These are phyloP conservation scores for Coemansia sp. DNA, from an alignment of 192 early-diverging fungal species.

Conservation along the genomic window DNA sequence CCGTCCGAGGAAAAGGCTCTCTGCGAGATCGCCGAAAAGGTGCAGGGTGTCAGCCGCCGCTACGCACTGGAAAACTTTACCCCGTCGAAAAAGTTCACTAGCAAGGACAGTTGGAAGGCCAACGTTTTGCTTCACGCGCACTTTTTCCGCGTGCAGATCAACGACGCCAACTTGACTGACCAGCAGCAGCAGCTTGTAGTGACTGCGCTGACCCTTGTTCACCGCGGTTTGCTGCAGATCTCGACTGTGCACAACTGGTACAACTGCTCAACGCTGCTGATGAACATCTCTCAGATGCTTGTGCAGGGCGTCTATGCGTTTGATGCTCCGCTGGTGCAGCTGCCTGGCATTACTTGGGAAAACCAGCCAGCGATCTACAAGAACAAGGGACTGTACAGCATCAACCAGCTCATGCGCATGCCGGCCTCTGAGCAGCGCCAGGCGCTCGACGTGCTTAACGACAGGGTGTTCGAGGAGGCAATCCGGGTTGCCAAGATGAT, in stretches of 20 bases:
- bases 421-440: constrained; percentile 64
- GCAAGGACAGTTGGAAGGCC: constrained; percentile 63
- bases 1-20: constrained; percentile 52
- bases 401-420: constrained; percentile 71
- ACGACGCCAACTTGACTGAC: constrained; percentile 51
- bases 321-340: constrained; percentile 80
- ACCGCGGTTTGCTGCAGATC: constrained; percentile 85
- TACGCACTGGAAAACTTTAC: constrained; percentile 44
- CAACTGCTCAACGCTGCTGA: constrained; percentile 62
- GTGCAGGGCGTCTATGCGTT: constrained; percentile 83
- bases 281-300: constrained; percentile 88
- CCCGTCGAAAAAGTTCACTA: constrained; percentile 52
- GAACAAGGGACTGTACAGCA: constrained; percentile 52
- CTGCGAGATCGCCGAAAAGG: constrained; percentile 48
- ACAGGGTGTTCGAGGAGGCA: constrained; percentile 69
- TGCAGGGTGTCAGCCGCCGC: constrained; percentile 38
- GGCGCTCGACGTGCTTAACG: constrained; percentile 59
- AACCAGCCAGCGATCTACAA: constrained; percentile 66
- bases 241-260: constrained; percentile 87
- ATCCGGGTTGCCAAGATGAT: constrained; percentile 75
- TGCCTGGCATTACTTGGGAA: constrained; percentile 77
- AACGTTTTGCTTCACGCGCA: constrained; percentile 83
- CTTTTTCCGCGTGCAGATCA: constrained; percentile 71
- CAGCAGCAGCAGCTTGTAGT: constrained; percentile 73
- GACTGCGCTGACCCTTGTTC: constrained; percentile 72